These are phyloP conservation scores for Hyphopichia pseudoburtonii DNA, from an alignment of 1,139 yeast species.

Conservation along the genomic window DNA sequence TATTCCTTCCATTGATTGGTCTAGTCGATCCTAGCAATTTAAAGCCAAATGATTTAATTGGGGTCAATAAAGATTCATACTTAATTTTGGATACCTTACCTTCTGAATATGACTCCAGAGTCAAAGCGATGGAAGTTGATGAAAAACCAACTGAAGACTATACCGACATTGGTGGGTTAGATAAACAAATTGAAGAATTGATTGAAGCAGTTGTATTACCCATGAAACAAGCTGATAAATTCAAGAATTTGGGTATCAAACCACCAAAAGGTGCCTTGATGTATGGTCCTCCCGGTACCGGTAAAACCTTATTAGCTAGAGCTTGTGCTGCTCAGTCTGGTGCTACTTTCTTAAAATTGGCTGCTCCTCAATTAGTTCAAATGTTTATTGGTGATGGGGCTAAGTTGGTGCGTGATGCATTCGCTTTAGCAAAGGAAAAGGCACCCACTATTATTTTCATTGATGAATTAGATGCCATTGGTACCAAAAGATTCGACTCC, in stretches of 20 bases:
- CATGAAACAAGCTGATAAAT: slow-evolving; percentile 97
- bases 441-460: slow-evolving; percentile 97
- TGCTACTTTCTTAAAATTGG: slow-evolving; percentile 94
- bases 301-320: slow-evolving; percentile 93
- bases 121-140: slow-evolving; percentile 99
- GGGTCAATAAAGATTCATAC: slow-evolving; percentile 96
- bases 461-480: slow-evolving; percentile 98
- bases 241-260: slow-evolving; percentile 86
- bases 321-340: slow-evolving; percentile 99
- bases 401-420: slow-evolving; percentile 94
- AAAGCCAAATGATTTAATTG: slow-evolving; percentile 95
- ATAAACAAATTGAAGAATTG: slow-evolving; percentile 95
- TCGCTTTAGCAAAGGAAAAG: slow-evolving; percentile 97
- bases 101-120: slow-evolving; percentile 95
- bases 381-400: slow-evolving; percentile 99
- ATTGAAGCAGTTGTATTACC: slow-evolving; percentile 98
- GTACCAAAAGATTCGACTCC: slow-evolving; percentile 96
- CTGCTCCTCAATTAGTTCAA: slow-evolving; percentile 98
- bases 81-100: slow-evolving; percentile 92
- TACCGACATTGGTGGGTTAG: slow-evolving; percentile 96
- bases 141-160: slow-evolving; percentile 97
- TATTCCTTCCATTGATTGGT: slow-evolving; percentile 93
- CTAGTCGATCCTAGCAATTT: slow-evolving; percentile 83
- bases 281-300: slow-evolving; percentile 99
- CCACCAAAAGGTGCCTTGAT: slow-evolving; percentile 98